phyloP scores from a whole-genome alignment of 306 rosid species.

The Trifolium fragiferum region DNA sequence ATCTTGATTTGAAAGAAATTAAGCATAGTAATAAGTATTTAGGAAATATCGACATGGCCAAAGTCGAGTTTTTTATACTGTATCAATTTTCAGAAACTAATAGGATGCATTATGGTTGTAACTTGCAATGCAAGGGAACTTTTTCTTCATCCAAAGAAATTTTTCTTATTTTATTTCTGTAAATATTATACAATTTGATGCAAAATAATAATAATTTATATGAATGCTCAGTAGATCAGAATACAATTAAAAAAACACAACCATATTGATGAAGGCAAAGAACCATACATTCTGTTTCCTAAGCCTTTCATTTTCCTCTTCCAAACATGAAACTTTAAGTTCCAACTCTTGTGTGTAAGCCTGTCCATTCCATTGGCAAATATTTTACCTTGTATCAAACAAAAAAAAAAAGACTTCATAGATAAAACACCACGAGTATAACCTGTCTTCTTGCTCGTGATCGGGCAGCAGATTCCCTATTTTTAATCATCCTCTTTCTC shows the following conservation, averaged over 20 bases:
- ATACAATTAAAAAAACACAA: neutral
- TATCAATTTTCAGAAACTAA: no score
- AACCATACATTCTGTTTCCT: slow-evolving; percentile 75
- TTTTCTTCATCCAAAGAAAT: no score
- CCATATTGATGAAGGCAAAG: neutral
- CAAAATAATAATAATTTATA: no score
- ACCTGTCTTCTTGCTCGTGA: slow-evolving; percentile 98
- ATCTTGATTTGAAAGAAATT: neutral
- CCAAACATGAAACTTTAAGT: slow-evolving; percentile 79
- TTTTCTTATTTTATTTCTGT: no score
- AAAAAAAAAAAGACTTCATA: neutral
- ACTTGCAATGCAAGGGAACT: no score
- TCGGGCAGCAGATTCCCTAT: slow-evolving; percentile 97
- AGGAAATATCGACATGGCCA: neutral
- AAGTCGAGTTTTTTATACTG: no score
- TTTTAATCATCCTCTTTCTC: slow-evolving; percentile 99
- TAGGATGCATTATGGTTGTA: no score
- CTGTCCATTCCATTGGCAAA: slow-evolving; percentile 56
- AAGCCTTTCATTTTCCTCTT: slow-evolving; percentile 94
- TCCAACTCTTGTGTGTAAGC: slow-evolving; percentile 95
- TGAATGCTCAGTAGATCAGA: neutral
- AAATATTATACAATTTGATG: no score
- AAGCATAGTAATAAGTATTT: neutral
- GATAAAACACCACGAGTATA: slow-evolving; percentile 6
- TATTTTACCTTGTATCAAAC: slow-evolving; percentile 25